Percentiles rank a stretch among this genome's conserved stretches.
Evolutionary conservation across 73 alveolate species (phyloP).

Genomic region (Tetrahymena thermophila): DNA sequence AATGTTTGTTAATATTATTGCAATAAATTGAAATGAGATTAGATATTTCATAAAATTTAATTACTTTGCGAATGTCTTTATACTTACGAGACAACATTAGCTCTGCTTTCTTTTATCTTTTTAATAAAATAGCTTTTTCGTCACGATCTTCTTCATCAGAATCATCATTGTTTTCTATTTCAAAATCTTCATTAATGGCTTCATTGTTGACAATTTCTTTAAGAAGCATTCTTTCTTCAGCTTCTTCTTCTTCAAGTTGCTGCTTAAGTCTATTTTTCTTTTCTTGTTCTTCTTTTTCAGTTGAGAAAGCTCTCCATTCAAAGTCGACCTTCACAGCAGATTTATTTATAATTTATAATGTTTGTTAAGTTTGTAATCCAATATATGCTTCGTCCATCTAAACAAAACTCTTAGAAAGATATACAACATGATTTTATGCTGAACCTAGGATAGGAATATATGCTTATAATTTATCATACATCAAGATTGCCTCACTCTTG

Average conservation of each 20-base stretch:
- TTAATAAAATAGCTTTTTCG: slow-evolving; percentile 49
- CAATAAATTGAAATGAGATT: neutral
- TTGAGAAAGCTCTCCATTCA: slow-evolving; percentile 99
- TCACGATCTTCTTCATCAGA: slow-evolving; percentile 86
- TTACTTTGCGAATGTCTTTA: slow-evolving; percentile 73
- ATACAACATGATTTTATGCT: slow-evolving; percentile 96
- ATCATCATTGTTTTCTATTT: slow-evolving; percentile 44
- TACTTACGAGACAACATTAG: slow-evolving; percentile 57
- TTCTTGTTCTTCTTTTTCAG: slow-evolving; percentile 96
- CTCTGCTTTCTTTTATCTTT: slow-evolving; percentile 35
- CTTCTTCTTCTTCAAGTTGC: slow-evolving; percentile 93
- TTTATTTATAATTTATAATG: slow-evolving; percentile 94
- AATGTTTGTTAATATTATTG: too few relatives aligned
- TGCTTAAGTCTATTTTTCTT: slow-evolving; percentile 85
- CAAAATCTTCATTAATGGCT: slow-evolving; percentile 62
- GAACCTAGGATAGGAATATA: slow-evolving; percentile 85
- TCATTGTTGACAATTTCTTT: slow-evolving; percentile 77
- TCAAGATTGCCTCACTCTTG: slow-evolving; percentile 80
- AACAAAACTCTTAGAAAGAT: slow-evolving; percentile 83
- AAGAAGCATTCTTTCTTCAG: slow-evolving; percentile 95
- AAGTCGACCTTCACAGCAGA: slow-evolving; percentile 97
- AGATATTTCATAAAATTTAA: neutral
- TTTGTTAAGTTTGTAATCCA: slow-evolving; percentile 87
- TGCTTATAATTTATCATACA: slow-evolving; percentile 94
- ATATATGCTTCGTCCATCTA: slow-evolving; percentile 97